Base-by-base conservation (phyloP, 129 eudicot species). In the Flaveria sonorensis region DNA sequence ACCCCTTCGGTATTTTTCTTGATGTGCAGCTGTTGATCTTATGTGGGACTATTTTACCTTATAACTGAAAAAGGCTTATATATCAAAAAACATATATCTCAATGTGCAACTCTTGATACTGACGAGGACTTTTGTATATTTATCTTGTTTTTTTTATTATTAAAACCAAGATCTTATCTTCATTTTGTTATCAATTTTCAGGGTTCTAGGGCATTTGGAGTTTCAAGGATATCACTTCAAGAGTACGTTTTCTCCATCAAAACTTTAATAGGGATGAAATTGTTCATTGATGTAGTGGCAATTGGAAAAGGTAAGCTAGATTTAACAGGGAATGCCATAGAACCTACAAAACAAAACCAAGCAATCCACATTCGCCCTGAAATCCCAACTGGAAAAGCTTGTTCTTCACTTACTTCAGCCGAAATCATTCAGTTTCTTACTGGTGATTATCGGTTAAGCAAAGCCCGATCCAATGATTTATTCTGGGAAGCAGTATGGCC, bases 401-500 rank as follows among this genome's bases (percentile, higher is more conserved):
- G 88, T 68, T 80, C 92, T 23, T 76, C 92, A 52, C 96, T 92
- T 30, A 69, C 90, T 20, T 61, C 84, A 16, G 8, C 62, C 36
- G 97, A 92, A 72, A 87, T 92, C 19, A 60, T 92, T 18, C 62
- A 81, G 71, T 85, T 87, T 55, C 77, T 89, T 5, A 87, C 87
- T 0, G 90, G 91, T 21, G 88, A 86, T 81, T 89, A 78, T 76
- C 87, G 97, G 9, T 53, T 92, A 78, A 92, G 97, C 73, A 92
- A 92, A 85, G 90, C 91, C 40, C 88, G 92, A 14, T 84, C 96
- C 15, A 80, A 79, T 66, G 90, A 92, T 62, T 72, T 92, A 45
- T 92, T 92, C 70, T 92, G 96, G 96, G 97, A 92, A 81, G 97
- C 97, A 0, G 96, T 92, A 11, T 92, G 97, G 97, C 97, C 97